Evolutionary conservation across 352 stramenopile species (phyloP), one percentile per base, ranked within the genome.

Genomic region (Phytopythium cucurbitacearum): DNA sequence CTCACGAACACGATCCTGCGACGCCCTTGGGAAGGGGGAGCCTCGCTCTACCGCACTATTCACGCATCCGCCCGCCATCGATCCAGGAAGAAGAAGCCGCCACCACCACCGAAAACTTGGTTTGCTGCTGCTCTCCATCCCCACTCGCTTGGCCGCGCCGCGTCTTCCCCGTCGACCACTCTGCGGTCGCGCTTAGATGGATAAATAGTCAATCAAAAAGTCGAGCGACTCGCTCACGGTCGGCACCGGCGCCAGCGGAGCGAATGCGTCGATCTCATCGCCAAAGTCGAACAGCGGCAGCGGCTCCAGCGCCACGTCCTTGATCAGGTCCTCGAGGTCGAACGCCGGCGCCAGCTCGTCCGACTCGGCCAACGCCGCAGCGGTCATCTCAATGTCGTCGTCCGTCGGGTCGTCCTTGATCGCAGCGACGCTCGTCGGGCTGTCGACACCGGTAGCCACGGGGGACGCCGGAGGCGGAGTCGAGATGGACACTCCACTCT

Each of bases 121-220:
- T 28, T 28, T 28, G 21, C 48, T 21, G 48, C 48, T 35, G 48
- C 48, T 37, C 48, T 35, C 21, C 40, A 15, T 45, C 43, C 37
- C 36, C 48, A 39, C 48, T 36, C 21, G 21, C 21, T 28, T 28
- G 21, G 21, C 21, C 21, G 21, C 21, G 21, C 21, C 21, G 21
- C 21, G 21, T 28, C 21, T 28, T 28, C 11, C 45, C 43, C 35
- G 44, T 37, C 43, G 12, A 53, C n/a, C 48, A 53, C 48, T 15
- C 16, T 37, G 37, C 48, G 37, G 8, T 36, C 44, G 21, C 48
- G 39, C 36, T 71, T 60, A 74, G 64, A 67, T 65, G 40, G 71
- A 81, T 57, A 85, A 60, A 57, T 80, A 81, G 59, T 81, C 67
- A 53, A 86, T 82, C 49, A 86, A 56, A 60, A 84, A 84, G 61